Base-by-base conservation (phyloP, 306 rosid genomes). In the Dicorynia guianensis region DNA sequence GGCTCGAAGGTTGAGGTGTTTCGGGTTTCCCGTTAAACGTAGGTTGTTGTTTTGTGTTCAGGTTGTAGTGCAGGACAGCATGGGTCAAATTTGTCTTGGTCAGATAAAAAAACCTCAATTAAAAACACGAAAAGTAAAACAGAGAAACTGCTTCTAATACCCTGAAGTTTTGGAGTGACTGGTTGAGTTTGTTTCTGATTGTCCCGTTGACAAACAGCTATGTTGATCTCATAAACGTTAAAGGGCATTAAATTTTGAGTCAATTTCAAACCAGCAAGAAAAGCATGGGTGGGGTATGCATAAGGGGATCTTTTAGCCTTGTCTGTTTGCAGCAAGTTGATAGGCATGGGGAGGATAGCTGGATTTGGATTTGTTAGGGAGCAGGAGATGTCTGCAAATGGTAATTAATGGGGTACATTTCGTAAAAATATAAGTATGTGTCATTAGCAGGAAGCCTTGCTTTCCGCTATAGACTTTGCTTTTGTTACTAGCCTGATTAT, bases 341-440 rank as follows among this genome's bases (percentile, higher is more conserved):
- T 69, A 66, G 63, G 68, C 18, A 56, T 83, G 83, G 85, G 79
- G 61, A 38, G 74, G 35, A 76, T 80, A 69, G 89, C 87, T 79
- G 81, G 83, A 80, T 82, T 76, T 85, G 87, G 87, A 79, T 69
- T 69, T 79, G 80, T 83, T 79, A 69, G 78, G 79, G 48, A 44
- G 47, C 19, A 9, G 25, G 65, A 25, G 74, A 68, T 72, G 42
- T 58, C 66, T 65, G 12, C 25, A 72, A 17, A 47, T 81, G 72
- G 57, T 35, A 74, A 78, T 81, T 65, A 75, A 75, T 85, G 74
- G 65, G 46, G 47, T 82, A 62, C 67, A 44, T 72, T 71, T 82
- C 67, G 72, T 71, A 65, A 68, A 20, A 25, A 25, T 25, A 25
- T 20, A 34, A 59, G 8, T 65, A 49, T 75, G 33, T 59, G 19